Base-by-base conservation (phyloP, 1,284 basidiomycete genomes). In the Phylloporus gajari region DNA sequence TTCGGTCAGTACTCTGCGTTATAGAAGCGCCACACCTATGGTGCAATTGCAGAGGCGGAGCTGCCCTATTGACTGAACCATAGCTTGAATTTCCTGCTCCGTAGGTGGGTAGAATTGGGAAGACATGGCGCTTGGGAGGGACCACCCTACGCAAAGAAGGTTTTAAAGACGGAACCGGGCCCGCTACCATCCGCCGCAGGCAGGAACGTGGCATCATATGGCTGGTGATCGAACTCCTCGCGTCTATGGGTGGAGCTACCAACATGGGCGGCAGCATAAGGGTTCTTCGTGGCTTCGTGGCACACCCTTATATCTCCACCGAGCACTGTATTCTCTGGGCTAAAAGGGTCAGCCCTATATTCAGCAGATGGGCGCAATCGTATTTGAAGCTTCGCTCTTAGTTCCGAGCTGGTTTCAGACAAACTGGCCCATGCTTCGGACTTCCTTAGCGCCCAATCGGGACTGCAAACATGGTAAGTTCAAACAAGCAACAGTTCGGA, bases 61-160 rank as follows among this genome's bases (percentile, higher is more conserved):
- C 15, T 67, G 68, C 27, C 42, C 64, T 27, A 67, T 19, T 1
- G n/a, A 60, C n/a, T 61, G 8, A n/a, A 70, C 56, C 44, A 61
- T 48, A 32, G n/a, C 46, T 15, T 21, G 35, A 17, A 70, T 21
- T 23, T 42, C 64, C 25, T 48, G 53, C 35, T 59, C 53, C 25
- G 56, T 51, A n/a, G 68, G 38, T 32, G 58, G 27, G 30, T 51
- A 4, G 15, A 23, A 58, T 51, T 30, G 58, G 8, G 64, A 51
- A 46, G 68, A 48, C 64, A 70, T 70, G 32, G 51, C 3, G 17
- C 19, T 59, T 65, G 56, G 11, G 23, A 12, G 4, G 30, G 11
- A 38, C 15, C 23, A 19, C n/a, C 9, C 11, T 27, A 61, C 8
- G 27, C 15, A 23, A 7, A 42, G 21, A 67, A 12, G 23, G 3